Conservation (phyloP, 2,329 filamentous ascomycete species). For the Chrysoporthe cubensis region DNA sequence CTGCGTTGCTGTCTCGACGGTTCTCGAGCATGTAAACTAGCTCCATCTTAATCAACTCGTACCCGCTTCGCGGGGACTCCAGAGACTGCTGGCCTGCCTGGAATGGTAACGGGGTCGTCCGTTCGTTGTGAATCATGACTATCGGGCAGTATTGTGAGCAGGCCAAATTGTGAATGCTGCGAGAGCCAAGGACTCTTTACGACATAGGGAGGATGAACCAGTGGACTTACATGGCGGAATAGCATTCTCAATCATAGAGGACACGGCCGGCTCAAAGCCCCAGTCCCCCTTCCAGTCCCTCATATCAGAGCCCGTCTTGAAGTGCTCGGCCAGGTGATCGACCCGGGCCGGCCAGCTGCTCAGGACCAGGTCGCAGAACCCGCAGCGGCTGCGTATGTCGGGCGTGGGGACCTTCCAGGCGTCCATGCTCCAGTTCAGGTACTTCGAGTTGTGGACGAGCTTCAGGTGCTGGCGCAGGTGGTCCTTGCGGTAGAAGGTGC, state of each 20-base stretch:
- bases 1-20: slow-evolving; percentile 46
- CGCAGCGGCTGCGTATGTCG: slow-evolving; percentile 65
- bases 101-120: slow-evolving; percentile 60
- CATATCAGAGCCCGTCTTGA: slow-evolving; percentile 69
- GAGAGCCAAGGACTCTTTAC: slow-evolving; percentile 31
- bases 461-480: slow-evolving; percentile 69
- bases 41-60: slow-evolving; percentile 64
- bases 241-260: slow-evolving; percentile 68
- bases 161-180: background rate
- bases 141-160: slow-evolving; percentile 27
- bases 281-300: slow-evolving; percentile 72
- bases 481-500: slow-evolving; percentile 69
- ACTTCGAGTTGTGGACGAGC: slow-evolving; percentile 67
- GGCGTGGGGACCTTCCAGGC: slow-evolving; percentile 64
- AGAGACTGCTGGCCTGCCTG: slow-evolving; percentile 49
- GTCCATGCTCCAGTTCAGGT: slow-evolving; percentile 66
- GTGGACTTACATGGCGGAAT: slow-evolving; percentile 64
- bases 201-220: slow-evolving; percentile 39
- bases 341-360: slow-evolving; percentile 64
- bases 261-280: slow-evolving; percentile 66
- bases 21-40: slow-evolving; percentile 56
- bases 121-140: slow-evolving; percentile 69
- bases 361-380: slow-evolving; percentile 67
- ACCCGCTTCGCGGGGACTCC: slow-evolving; percentile 59
- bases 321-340: slow-evolving; percentile 70